Conservation (phyloP, 768 basidiomycete genomes). For the Boletus insuetus region DNA sequence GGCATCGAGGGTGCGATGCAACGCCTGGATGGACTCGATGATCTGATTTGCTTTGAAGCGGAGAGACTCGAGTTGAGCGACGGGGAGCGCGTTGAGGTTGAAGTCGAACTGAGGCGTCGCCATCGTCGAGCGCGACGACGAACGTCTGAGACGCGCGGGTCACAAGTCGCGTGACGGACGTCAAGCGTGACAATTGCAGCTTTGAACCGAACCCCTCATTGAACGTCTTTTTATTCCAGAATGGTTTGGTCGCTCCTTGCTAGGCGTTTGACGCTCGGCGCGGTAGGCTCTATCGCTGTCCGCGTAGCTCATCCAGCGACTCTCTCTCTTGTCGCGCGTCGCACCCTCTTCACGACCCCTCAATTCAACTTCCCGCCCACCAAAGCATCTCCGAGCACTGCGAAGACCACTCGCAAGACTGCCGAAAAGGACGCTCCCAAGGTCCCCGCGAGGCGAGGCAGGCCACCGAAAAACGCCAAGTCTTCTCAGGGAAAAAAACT, state of each 20-base stretch:
- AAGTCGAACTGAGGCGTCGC: not conserved
- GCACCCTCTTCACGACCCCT: constrained; percentile 26
- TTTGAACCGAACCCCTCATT: not conserved
- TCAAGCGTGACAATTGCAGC: constrained; percentile 14
- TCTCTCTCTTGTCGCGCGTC: constrained; percentile 15
- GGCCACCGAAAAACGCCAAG: not conserved
- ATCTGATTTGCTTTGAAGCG: constrained; percentile 77
- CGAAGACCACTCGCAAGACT: constrained; percentile 3
- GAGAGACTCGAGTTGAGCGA: constrained; percentile 73
- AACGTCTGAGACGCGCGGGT: too few relatives aligned
- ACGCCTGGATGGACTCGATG: constrained; percentile 66
- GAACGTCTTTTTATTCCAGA: not conserved
- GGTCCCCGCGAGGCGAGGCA: constrained; percentile 5
- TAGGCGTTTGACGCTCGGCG: not conserved
- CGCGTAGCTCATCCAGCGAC: not conserved
- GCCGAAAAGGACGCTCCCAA: not conserved
- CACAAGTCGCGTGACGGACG: constrained; percentile 12
- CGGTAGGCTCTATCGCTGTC: not conserved
- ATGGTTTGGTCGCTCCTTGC: constrained; percentile 19
- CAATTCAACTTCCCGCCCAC: constrained; percentile 9
- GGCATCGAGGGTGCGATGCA: constrained; percentile 63
- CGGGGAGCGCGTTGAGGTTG: constrained; percentile 40
- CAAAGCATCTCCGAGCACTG: not conserved
- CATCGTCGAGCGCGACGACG: not conserved
- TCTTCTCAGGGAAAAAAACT: not conserved